Evolutionary conservation across 257 asterid genomes (phyloP).

Genomic region (Nicotiana benthamiana): DNA sequence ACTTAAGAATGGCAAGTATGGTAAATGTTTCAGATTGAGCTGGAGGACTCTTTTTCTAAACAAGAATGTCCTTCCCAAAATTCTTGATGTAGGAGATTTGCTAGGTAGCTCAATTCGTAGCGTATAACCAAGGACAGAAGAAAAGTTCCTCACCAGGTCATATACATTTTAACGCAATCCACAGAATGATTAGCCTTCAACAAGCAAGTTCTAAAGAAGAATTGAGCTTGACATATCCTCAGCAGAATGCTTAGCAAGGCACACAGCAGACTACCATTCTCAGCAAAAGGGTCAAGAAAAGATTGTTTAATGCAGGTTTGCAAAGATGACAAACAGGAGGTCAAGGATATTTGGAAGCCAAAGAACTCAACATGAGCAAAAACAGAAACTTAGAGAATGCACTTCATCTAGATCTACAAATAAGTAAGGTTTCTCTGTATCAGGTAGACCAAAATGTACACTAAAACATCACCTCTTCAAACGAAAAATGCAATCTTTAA

Average conservation of each 20-base stretch:
- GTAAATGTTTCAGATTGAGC: background rate
- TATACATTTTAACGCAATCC: background rate
- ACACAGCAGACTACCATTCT: background rate
- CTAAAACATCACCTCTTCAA: background rate
- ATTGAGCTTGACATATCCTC: background rate
- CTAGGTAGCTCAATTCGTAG: background rate
- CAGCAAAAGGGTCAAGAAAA: background rate
- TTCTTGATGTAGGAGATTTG: background rate
- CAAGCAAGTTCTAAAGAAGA: background rate
- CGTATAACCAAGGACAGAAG: background rate
- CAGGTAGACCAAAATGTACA: background rate
- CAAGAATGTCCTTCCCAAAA: background rate
- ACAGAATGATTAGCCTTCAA: background rate
- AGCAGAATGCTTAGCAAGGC: background rate
- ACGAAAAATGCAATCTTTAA: background rate
- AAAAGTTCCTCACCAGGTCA: background rate
- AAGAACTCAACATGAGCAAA: background rate
- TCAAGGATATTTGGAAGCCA: background rate
- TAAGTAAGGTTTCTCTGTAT: background rate
- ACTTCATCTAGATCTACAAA: background rate
- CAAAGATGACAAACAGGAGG: background rate
- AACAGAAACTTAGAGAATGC: background rate
- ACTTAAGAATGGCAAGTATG: background rate
- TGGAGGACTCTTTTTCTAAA: background rate
- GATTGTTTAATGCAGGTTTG: background rate